These are phyloP conservation scores for Hamamelis virginiana DNA, from an alignment of 164 flowering plant genomes.

Conservation along the genomic window DNA sequence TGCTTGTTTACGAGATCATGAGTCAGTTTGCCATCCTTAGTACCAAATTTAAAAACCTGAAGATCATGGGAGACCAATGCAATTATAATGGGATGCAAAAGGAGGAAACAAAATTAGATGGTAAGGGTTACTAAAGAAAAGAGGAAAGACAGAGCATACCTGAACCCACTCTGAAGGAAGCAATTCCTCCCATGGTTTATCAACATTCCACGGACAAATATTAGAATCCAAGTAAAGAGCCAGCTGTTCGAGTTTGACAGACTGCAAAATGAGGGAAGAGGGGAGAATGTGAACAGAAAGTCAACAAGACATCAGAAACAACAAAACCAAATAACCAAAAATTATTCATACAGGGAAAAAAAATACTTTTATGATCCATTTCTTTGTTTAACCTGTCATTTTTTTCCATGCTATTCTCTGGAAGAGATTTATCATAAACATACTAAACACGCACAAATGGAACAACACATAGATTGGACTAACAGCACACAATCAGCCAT, in stretches of 20 bases:
- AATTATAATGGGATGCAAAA: not conserved
- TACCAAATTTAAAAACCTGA: constrained; percentile 79
- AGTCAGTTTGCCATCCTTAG: constrained; percentile 55
- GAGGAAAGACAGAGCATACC: constrained; percentile 34
- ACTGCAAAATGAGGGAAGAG: constrained; percentile 41
- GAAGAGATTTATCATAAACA: not conserved
- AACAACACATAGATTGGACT: not conserved
- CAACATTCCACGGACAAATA: constrained; percentile 67
- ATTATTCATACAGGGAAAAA: not conserved
- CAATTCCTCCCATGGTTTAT: constrained; percentile 84
- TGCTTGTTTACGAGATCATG: constrained; percentile 39
- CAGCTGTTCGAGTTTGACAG: constrained; percentile 75
- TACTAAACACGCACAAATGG: not conserved
- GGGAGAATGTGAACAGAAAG: constrained; percentile 1
- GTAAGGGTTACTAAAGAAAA: not conserved
- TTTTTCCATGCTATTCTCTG: not conserved
- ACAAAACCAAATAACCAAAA: not conserved
- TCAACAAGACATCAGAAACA: not conserved
- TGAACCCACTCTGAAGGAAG: constrained; percentile 91
- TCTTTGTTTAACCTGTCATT: not conserved
- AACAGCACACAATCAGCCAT: too few species aligned
- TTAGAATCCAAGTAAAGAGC: constrained; percentile 93
- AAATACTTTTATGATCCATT: not conserved
- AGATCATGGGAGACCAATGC: constrained; percentile 4
- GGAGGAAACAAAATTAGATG: not conserved